Evolutionary conservation across 208 protist species (phyloP), one percentile per base, ranked within the genome.

Genomic region (Acanthamoeba castellanii): DNA sequence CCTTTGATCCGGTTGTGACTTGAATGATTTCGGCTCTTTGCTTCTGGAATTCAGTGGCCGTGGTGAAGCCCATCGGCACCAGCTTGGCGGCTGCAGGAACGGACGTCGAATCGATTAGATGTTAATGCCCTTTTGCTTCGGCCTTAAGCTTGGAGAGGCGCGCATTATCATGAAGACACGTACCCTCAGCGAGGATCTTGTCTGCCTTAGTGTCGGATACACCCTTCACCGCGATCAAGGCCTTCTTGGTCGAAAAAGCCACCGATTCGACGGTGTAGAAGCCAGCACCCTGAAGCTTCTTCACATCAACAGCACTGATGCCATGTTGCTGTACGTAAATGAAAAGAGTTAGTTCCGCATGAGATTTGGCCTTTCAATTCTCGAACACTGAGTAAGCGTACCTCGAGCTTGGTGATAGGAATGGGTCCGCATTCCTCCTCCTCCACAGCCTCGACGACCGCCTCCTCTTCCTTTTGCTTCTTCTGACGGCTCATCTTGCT

Each of bases 201-300:
- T 99, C 99, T 30, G 99, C 99, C 97, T 99, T 99, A 76, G 97
- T 98, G 87, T 99, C 99, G 90, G 97, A 98, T 78, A 99, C 99
- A 25, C 99, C 99, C 97, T 99, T 99, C 37, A 99, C 98, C 2
- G 96, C 97, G 13, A 98, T 89, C 27, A 99, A 98, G 22, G 96
- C 96, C 95, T 99, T 99, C 94, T 99, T 99, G 0, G 99, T 99
- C 3, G 99, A 97, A 95, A 99, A 99, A 8, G 99, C 99, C 34
- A 99, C 96, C 0, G 98, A 97, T 97, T 99, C 99, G 0, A 99
- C 98, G 14, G 99, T 99, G 98, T 99, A 97, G 72, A 99, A 99
- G 57, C 99, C 99, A 87, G 91, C 97, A 82, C 99, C 98, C 96
- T 98, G 98, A 11, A 99, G 97, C 96, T 99, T 99, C 94, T 99